These are phyloP conservation scores for Tricholoma saponaceum DNA, from an alignment of 768 basidiomycete genomes.

Conservation along the genomic window DNA sequence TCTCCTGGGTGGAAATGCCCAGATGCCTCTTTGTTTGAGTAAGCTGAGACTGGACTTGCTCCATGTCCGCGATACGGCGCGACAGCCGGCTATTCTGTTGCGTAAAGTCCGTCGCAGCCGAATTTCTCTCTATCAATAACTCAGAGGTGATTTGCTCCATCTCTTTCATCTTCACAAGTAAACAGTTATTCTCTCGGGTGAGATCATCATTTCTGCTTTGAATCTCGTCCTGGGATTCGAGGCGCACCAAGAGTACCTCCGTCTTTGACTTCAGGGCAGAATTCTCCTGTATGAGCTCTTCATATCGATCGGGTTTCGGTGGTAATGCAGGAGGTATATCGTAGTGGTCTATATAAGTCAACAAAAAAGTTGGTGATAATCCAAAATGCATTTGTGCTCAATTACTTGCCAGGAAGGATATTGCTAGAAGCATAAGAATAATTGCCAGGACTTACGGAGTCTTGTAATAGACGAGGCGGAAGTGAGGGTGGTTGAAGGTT, in stretches of 20 bases:
- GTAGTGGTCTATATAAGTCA: not conserved
- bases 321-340: not conserved
- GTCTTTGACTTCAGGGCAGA: conserved; percentile 18
- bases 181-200: conserved; percentile 21
- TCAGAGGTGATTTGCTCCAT: conserved; percentile 27
- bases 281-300: conserved; percentile 4
- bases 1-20: conserved; percentile 21
- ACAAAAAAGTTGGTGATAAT: not conserved
- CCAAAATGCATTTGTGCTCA: not conserved
- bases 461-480: not conserved
- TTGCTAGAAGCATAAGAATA: not conserved
- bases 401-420: not conserved
- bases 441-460: not conserved
- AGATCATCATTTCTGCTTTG: conserved; percentile 21
- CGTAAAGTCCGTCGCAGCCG: conserved; percentile 23
- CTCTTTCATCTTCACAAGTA: conserved; percentile 21
- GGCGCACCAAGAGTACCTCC: conserved; percentile 19
- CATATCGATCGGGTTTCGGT: not conserved
- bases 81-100: conserved; percentile 6
- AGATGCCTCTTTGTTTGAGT: conserved; percentile 7
- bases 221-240: conserved; percentile 14
- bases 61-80: conserved; percentile 7
- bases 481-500: not conserved
- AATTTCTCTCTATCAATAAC: conserved; percentile 20
- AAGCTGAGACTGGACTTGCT: conserved; percentile 4